Evolutionary conservation across 306 rosid species (phyloP), one percentile per base, ranked within the genome.

Genomic region (Comarum palustre): DNA sequence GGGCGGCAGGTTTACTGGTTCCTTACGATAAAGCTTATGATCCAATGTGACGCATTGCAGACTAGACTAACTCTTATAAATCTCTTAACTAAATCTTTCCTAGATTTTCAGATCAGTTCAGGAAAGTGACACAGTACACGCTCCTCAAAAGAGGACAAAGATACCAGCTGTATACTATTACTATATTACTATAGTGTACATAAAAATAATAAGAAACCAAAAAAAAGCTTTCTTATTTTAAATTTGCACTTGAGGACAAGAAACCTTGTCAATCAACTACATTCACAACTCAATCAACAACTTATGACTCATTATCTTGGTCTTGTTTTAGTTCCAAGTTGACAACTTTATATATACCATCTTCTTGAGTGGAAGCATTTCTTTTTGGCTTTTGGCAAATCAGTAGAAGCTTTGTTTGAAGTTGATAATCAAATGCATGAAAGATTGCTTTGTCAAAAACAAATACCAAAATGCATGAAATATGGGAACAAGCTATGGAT

Each of bases 81-180:
- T 81, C 52, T 71, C 46, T 45, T 39, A 34, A 73, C 77, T 61
- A 80, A 76, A 87, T 91, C 94, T 86, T 78, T 82, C 72, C 71
- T 77, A 86, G 96, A 86, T 90, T 79, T 83, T 86, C 74, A 84
- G 79, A 81, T 81, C 84, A 77, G 71, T 77, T 42, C 1, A 58
- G 79, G 95, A 84, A 48, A 66, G 83, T 66, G 89, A 89, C 90
- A 54, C 80, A 27, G 67, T 71, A 66, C 80, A 77, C 66, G 80
- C 69, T 62, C 77, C 77, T n/a, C 80, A 71, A 72, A 11, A 80
- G 29, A 82, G 66, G 90, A 88, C 91, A 88, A 80, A 79, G 63
- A 70, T 74, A 47, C 61, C 70, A 73, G 71, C 83, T 73, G 43
- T 60, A 45, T 14, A 41, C 6, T n/a, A n/a, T n/a, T n/a, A n/a